Conservation (phyloP, 2,329 filamentous ascomycete species). For the Sphaceloma murrayae region DNA sequence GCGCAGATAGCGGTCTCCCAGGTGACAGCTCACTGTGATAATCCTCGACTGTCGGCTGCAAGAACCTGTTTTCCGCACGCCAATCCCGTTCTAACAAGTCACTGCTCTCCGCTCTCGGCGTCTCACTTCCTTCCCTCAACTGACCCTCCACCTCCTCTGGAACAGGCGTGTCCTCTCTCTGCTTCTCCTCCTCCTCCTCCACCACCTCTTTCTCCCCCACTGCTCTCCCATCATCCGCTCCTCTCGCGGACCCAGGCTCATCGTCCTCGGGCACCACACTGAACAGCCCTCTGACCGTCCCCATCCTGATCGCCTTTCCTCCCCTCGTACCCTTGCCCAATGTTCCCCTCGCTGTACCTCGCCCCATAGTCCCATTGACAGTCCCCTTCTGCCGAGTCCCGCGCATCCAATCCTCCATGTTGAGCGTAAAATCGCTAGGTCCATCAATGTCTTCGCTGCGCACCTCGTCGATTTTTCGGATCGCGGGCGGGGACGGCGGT, state of each 20-base stretch:
- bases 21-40: constrained; percentile 27
- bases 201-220: not conserved
- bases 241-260: constrained; percentile 9
- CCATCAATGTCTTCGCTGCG: constrained; percentile 31
- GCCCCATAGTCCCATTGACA: constrained; percentile 15
- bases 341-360: not conserved
- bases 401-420: constrained; percentile 29
- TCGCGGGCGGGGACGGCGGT: constrained; percentile 21
- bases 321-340: not conserved
- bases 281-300: not conserved
- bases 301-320: not conserved
- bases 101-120: constrained; percentile 24
- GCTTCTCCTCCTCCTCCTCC: constrained; percentile 3
- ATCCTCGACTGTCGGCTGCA: constrained; percentile 30
- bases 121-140: constrained; percentile 20
- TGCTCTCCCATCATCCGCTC: constrained; percentile 12
- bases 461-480: constrained; percentile 22
- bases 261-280: no score
- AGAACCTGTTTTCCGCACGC: constrained; percentile 18
- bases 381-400: constrained; percentile 21
- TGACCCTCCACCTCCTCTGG: constrained; percentile 5
- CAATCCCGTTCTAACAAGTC: not conserved
- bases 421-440: constrained; percentile 31
- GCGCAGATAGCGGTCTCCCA: constrained; percentile 19
- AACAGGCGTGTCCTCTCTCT: constrained; percentile 9